Evolutionary conservation across 2,329 filamentous ascomycete genomes (phyloP), one percentile per base, ranked within the genome.

Genomic region (Pseudogymnoascus sp.): DNA sequence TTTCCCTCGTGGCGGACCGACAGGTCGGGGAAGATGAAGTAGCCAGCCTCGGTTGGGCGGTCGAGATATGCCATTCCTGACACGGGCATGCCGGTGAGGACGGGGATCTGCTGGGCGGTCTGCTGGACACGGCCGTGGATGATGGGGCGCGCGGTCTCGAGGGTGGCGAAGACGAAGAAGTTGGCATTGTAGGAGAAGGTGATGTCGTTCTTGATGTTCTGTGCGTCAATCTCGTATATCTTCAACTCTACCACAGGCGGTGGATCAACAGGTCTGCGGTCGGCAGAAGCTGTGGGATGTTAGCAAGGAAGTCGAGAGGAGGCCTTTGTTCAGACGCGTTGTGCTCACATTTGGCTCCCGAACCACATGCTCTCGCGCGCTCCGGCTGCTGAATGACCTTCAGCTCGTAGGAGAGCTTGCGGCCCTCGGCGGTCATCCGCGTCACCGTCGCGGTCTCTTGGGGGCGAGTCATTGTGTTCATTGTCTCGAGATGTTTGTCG

Each of bases 11-110:
- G 93, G 63, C 94, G 88, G 59, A 99, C 93, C 0, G 93, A 97
- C 28, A 97, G 80, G 75, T 99, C 94, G 2, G 94, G 94, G 74
- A 99, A 99, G 75, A 99, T 90, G 76, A 99, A 99, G 76, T 97
- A 99, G 62, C 92, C 94, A 44, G 84, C 85, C 68, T 86, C 83
- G 40, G 77, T 76, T 2, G 94, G 94, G 50, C 93, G 89, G 73
- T 97, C 93, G 60, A 99, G 83, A 73, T 97, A 97, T 23, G 93
- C 92, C 83, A 97, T 96, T 64, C 93, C 94, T 16, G 93, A 94
- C 12, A 96, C 93, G 0, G 92, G 92, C 70, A 96, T 93, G 67
- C 94, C 94, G 0, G 93, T 97, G 69, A 99, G 79, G 23, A 97
- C 92, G 0, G 94, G 90, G 47, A 88, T 87, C 64, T 86, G 87